These are phyloP conservation scores for Blastocystis sp. DNA, from an alignment of 352 stramenopile genomes.

Conservation along the genomic window DNA sequence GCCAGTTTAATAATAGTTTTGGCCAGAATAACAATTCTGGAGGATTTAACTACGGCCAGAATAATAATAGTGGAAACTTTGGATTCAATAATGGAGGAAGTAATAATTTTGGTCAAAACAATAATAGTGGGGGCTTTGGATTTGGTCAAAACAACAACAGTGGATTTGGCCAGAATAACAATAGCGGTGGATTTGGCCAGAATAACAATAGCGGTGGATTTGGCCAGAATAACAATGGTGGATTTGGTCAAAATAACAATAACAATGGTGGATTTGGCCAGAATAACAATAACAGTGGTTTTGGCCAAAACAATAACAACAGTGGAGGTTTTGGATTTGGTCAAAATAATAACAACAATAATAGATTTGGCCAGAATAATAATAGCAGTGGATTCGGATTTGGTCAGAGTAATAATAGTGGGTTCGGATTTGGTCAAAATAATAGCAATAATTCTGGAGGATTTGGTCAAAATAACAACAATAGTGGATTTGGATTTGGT, in stretches of 20 bases:
- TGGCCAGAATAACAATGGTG: background rate
- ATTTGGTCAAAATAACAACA: background rate
- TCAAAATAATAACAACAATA: background rate
- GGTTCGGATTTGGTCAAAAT: background rate
- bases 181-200: background rate
- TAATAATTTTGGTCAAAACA: background rate
- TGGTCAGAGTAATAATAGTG: background rate
- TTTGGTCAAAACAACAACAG: background rate
- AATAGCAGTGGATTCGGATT: background rate
- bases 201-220: background rate
- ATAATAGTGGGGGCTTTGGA: conserved; percentile 5
- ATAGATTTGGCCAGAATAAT: background rate
- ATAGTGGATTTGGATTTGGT: background rate
- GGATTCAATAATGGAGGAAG: background rate
- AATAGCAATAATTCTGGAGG: background rate
- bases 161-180: background rate
- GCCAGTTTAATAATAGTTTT: background rate
- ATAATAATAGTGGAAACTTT: background rate
- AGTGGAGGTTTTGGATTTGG: background rate
- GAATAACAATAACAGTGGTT: background rate
- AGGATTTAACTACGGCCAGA: background rate
- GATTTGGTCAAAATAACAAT: background rate
- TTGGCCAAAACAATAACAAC: conserved; percentile 3
- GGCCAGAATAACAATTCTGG: background rate
- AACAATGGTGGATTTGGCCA: background rate